Evolutionary conservation across 495 filamentous ascomycete species (phyloP).

Genomic region (Lepraria neglecta): DNA sequence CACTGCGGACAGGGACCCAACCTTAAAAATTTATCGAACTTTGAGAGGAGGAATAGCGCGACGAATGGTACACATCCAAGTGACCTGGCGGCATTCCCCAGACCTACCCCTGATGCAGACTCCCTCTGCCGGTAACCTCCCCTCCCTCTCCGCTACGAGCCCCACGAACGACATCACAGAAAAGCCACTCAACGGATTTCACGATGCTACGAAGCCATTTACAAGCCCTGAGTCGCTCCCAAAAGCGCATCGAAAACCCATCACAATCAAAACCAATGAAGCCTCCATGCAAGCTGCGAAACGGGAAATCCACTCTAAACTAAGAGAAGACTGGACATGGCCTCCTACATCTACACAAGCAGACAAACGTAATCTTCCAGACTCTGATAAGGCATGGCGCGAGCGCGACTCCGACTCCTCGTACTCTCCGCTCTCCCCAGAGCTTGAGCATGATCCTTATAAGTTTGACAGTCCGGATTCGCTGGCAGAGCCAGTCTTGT

Average conservation of each 20-base stretch:
- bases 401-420: slow-evolving; percentile 36
- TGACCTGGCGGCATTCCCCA: slow-evolving; percentile 3
- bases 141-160: slow-evolving; percentile 22
- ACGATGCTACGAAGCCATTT: slow-evolving; percentile 8
- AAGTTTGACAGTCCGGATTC: slow-evolving; percentile 59
- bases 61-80: slow-evolving; percentile 8
- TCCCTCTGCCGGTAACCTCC: slow-evolving; percentile 18
- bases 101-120: slow-evolving; percentile 5
- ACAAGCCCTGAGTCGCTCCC: not conserved
- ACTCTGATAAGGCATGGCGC: slow-evolving; percentile 27
- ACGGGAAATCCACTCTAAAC: slow-evolving; percentile 29
- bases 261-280: slow-evolving; percentile 31
- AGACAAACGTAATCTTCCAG: slow-evolving; percentile 26
- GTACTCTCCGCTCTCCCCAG: slow-evolving; percentile 25
- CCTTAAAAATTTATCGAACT: no score
- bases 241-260: slow-evolving; percentile 8
- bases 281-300: slow-evolving; percentile 31
- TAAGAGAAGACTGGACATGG: slow-evolving; percentile 21
- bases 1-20: not conserved
- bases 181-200: slow-evolving; percentile 4
- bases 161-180: slow-evolving; percentile 13
- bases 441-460: slow-evolving; percentile 40
- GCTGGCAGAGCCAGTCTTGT: slow-evolving; percentile 43
- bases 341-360: slow-evolving; percentile 14
- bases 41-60: not conserved